Evolutionary conservation across 148 eudicot genomes (phyloP).

Genomic region (Tetragonia tetragonoides): DNA sequence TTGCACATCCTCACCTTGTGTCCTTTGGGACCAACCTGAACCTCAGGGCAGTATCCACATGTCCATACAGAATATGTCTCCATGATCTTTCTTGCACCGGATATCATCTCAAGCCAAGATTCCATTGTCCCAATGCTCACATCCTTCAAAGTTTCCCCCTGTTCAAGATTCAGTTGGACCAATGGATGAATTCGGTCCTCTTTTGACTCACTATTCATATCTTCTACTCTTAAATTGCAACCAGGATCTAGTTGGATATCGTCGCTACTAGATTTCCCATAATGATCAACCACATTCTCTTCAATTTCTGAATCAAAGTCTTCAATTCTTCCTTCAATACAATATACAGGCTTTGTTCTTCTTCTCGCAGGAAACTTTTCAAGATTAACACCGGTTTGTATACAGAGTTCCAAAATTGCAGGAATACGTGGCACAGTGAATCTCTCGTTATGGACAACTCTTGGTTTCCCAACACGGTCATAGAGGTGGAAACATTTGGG

Average conservation of each 20-base stretch:
- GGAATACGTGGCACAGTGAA: conserved; percentile 38
- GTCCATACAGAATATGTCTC: conserved; percentile 59
- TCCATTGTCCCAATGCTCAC: conserved; percentile 38
- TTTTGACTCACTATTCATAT: conserved; percentile 10
- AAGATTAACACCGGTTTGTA: conserved; percentile 60
- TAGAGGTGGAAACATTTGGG: conserved; percentile 58
- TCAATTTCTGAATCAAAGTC: conserved; percentile 44
- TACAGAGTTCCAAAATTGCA: conserved; percentile 59
- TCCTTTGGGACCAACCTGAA: conserved; percentile 70
- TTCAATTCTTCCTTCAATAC: conserved; percentile 58
- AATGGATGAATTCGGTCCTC: conserved; percentile 25
- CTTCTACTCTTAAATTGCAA: conserved; percentile 5
- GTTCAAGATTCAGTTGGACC: conserved; percentile 8
- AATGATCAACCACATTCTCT: conserved; percentile 3
- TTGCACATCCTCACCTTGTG: conserved; percentile 64
- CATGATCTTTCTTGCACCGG: conserved; percentile 54
- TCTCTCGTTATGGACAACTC: conserved; percentile 54
- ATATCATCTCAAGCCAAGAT: conserved; percentile 60
- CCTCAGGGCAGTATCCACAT: conserved; percentile 64
- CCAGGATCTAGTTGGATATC: background rate
- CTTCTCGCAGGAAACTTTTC: conserved; percentile 45
- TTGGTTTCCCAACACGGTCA: conserved; percentile 58
- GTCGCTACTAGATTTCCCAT: background rate
- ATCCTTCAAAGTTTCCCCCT: conserved; percentile 26
- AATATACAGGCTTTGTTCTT: conserved; percentile 60